A percentile compares a stretch with the other conserved stretches of the same genome.
phyloP scores from a whole-genome alignment of 371 early-diverging fungal genomes.

The Batrachochytrium dendrobatidis region DNA sequence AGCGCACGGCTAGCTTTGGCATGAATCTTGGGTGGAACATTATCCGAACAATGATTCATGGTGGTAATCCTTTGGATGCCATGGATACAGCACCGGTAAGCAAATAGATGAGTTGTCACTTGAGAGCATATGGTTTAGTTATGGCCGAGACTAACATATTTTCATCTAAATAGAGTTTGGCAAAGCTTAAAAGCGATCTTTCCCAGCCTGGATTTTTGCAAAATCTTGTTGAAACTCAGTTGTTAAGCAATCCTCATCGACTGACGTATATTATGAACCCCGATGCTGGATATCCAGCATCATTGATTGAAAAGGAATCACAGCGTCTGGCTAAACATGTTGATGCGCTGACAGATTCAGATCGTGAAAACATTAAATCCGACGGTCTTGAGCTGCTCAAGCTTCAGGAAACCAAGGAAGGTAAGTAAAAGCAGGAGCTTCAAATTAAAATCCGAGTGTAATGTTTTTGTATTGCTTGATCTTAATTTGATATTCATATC shows the following conservation, averaged over 20 bases:
- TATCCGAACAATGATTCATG: constrained; percentile 80
- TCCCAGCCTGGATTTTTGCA: constrained; percentile 63
- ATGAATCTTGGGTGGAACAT: constrained; percentile 71
- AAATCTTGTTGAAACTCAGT: constrained; percentile 60
- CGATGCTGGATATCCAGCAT: constrained; percentile 51
- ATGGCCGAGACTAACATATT: no score
- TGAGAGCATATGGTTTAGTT: no score
- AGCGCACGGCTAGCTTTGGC: constrained; percentile 86
- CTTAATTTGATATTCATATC: neutral
- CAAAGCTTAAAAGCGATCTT: constrained; percentile 59
- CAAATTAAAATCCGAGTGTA: no score
- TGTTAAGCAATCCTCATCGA: constrained; percentile 69
- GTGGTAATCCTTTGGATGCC: constrained; percentile 77
- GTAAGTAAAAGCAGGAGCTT: no score
- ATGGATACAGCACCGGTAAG: constrained; percentile 60
- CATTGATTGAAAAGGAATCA: constrained; percentile 56
- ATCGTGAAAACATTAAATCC: constrained; percentile 50
- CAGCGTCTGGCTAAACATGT: constrained; percentile 54
- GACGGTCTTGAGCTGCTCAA: constrained; percentile 54
- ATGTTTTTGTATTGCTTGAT: constrained; percentile 1
- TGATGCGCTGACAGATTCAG: constrained; percentile 46
- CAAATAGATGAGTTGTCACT: no score
- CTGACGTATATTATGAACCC: constrained; percentile 80
- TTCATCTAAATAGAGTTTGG: constrained; percentile 48
- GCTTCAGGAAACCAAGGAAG: constrained; percentile 68